A percentile compares a stretch with the other conserved stretches of the same genome.
phyloP scores from a whole-genome alignment of 1,139 yeast species.

The Sporopachydermia cereana region DNA sequence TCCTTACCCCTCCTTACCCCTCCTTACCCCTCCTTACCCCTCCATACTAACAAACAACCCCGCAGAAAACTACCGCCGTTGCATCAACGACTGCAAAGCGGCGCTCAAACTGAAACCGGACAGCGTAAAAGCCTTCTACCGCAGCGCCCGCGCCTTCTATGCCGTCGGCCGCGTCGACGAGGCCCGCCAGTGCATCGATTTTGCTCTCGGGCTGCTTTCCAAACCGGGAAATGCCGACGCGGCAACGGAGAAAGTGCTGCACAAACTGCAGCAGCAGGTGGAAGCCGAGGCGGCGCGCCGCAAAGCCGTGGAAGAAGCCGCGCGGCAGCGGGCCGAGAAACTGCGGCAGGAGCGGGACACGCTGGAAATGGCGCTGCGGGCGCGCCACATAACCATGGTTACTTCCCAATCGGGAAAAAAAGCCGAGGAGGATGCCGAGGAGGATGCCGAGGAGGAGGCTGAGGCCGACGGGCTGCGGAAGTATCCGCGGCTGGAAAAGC shows the following conservation, averaged over 20 bases:
- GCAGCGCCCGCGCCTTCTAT: constrained; percentile 76
- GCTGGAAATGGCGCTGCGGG: constrained; percentile 40
- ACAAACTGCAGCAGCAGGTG: constrained; percentile 10
- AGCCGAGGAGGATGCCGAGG: constrained; percentile 22
- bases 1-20: not conserved
- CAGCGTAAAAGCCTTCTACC: constrained; percentile 71
- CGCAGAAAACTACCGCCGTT: constrained; percentile 59
- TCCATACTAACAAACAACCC: not conserved
- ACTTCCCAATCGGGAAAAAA: constrained; percentile 34
- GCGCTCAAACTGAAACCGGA: constrained; percentile 56
- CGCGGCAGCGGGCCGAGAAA: constrained; percentile 26
- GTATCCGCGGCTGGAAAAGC: constrained; percentile 53
- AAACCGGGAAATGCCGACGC: constrained; percentile 18
- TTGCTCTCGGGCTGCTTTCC: constrained; percentile 30
- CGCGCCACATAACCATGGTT: constrained; percentile 42
- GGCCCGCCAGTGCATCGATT: constrained; percentile 51
- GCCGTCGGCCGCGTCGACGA: constrained; percentile 61
- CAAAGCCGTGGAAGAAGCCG: constrained; percentile 21
- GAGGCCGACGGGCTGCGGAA: constrained; percentile 25
- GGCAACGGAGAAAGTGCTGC: not conserved
- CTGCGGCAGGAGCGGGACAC: constrained; percentile 24
- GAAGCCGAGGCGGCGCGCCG: constrained; percentile 15
- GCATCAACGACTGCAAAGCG: constrained; percentile 76
- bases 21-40: not conserved
- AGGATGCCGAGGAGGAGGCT: constrained; percentile 21